Evolutionary conservation across 805 yeast genomes (phyloP).

Genomic region (Kluyveromyces lactis): DNA sequence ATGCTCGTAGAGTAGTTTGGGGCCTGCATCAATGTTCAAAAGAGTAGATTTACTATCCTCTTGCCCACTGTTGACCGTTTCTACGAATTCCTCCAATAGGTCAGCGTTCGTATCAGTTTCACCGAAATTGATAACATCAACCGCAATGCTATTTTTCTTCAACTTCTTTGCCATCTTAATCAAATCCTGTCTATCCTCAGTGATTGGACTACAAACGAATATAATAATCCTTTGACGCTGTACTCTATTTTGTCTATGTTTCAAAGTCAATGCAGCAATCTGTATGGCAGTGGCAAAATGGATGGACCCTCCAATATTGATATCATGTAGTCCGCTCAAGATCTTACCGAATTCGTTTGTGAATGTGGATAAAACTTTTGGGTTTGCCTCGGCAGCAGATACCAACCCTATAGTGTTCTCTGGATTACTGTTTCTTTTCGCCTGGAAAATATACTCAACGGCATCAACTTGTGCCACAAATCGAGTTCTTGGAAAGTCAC

Average conservation of each 20-base stretch:
- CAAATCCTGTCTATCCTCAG: constrained; percentile 57
- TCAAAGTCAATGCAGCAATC: constrained; percentile 87
- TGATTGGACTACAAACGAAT: constrained; percentile 82
- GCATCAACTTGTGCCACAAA: constrained; percentile 90
- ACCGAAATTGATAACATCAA: constrained; percentile 88
- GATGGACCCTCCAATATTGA: constrained; percentile 56
- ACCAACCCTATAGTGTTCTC: constrained; percentile 90
- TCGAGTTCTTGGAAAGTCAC: constrained; percentile 82
- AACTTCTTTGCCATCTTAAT: constrained; percentile 81
- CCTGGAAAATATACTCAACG: constrained; percentile 76
- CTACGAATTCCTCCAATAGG: constrained; percentile 70
- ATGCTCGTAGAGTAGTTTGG: constrained; percentile 73
- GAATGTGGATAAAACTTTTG: constrained; percentile 80
- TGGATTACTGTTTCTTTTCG: constrained; percentile 82
- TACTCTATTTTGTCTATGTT: constrained; percentile 90
- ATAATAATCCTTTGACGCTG: constrained; percentile 86
- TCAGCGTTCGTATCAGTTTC: constrained; percentile 72
- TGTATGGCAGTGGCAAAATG: constrained; percentile 80
- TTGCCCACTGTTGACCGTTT: constrained; percentile 50
- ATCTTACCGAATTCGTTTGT: constrained; percentile 84
- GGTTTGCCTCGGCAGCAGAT: constrained; percentile 80
- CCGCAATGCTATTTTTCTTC: constrained; percentile 86
- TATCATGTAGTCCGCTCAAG: constrained; percentile 74
- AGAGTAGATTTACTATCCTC: constrained; percentile 67
- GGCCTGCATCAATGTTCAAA: constrained; percentile 82